A percentile compares a stretch with the other conserved stretches of the same genome.
Conservation (phyloP, 352 stramenopile species). For the Pythium aristosporum region DNA sequence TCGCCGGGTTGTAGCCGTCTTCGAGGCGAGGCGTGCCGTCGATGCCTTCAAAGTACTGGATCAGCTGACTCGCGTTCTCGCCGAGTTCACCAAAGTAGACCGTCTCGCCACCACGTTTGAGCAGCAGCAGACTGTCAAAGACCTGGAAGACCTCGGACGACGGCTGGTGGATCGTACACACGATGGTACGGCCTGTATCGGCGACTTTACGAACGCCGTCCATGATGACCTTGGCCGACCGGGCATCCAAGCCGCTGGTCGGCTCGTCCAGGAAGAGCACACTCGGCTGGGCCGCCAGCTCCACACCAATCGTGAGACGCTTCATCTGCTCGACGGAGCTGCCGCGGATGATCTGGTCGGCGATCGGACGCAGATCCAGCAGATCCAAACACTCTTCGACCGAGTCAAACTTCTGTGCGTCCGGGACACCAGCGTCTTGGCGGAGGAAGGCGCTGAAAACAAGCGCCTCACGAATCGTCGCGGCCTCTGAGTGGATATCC, state of each 20-base stretch:
- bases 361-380: slow-evolving; percentile 33
- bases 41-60: not conserved
- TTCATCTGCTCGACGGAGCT: slow-evolving; percentile 52
- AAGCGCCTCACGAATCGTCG: slow-evolving; percentile 91
- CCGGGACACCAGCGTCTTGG: slow-evolving; percentile 30
- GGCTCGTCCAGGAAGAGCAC: slow-evolving; percentile 83
- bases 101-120: slow-evolving; percentile 28
- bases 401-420: slow-evolving; percentile 35
- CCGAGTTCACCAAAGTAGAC: slow-evolving; percentile 26
- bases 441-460: slow-evolving; percentile 90
- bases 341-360: slow-evolving; percentile 39
- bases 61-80: not conserved
- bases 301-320: slow-evolving; percentile 51
- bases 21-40: not conserved
- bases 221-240: slow-evolving; percentile 73
- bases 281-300: slow-evolving; percentile 73
- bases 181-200: slow-evolving; percentile 58
- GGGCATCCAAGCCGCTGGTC: slow-evolving; percentile 83
- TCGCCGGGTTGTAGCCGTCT: slow-evolving; percentile 16
- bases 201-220: slow-evolving; percentile 82
- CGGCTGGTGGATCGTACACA: slow-evolving; percentile 89
- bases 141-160: slow-evolving; percentile 30
- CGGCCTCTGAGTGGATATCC: slow-evolving; percentile 87
- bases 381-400: slow-evolving; percentile 46
- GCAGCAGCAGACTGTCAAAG: slow-evolving; percentile 31